Conservation (phyloP, 1,284 basidiomycete species). For the Coniophora puteana region DNA sequence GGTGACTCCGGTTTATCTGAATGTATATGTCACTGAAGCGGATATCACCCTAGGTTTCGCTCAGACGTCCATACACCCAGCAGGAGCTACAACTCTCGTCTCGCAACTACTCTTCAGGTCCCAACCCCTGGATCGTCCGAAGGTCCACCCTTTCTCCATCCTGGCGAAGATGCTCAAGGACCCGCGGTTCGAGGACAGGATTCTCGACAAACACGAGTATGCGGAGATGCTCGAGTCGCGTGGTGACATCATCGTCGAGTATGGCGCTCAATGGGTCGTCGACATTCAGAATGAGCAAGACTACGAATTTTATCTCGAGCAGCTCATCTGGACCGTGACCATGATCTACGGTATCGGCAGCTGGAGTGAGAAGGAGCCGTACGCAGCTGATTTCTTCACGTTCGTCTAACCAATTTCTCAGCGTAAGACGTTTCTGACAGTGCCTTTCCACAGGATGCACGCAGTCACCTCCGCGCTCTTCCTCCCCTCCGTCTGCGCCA, state of each 20-base stretch:
- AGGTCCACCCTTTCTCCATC: conserved; percentile 34
- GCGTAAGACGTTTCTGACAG: neutral
- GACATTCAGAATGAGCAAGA: conserved; percentile 23
- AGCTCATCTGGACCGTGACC: conserved; percentile 25
- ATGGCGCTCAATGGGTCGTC: conserved; percentile 28
- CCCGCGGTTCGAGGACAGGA: conserved; percentile 22
- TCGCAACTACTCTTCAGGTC: conserved; percentile 25
- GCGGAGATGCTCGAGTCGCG: conserved; percentile 27
- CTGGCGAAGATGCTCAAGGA: conserved; percentile 36
- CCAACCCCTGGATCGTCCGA: conserved; percentile 18
- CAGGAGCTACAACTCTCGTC: conserved; percentile 22
- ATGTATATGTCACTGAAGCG: neutral
- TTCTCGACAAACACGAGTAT: conserved; percentile 26
- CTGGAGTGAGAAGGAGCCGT: conserved; percentile 23
- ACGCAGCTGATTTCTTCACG: conserved; percentile 31
- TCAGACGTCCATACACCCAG: conserved; percentile 31
- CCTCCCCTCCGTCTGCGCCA: conserved; percentile 27
- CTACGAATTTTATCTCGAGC: conserved; percentile 26
- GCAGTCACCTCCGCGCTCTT: conserved; percentile 32
- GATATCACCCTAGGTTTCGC: conserved; percentile 38
- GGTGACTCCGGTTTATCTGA: too few relatives aligned
- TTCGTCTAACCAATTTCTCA: conserved; percentile 10
- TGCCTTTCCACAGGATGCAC: conserved; percentile 21
- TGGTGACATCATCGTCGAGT: conserved; percentile 25
- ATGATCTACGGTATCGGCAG: conserved; percentile 33